Base-by-base conservation (phyloP, 2,329 filamentous ascomycete species). In the Fusarium circinatum region DNA sequence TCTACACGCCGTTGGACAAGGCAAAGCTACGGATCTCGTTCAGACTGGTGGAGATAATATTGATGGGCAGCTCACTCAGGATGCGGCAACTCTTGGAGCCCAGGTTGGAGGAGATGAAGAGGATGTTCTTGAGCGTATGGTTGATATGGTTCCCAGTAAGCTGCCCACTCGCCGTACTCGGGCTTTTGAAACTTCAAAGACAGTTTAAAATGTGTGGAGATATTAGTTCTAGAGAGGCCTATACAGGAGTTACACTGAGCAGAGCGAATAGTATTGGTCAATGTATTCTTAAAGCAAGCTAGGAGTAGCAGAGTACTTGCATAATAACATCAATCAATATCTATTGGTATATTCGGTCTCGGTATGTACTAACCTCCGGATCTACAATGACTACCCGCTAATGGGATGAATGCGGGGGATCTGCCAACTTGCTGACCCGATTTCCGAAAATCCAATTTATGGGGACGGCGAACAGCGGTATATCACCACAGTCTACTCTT, bases 41-140 rank as follows among this genome's bases (percentile, higher is more conserved):
- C 3, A 65, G 17, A 65, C 59, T 1, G 28, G 65, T 26, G 48
- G 60, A 6, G 63, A 56, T 41, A n/a, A 44, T 15, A 18, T 65
- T 17, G 60, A 65, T 22, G 63, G 60, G 13, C 63, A 65, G n/a
- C 20, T 54, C 1, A 64, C 62, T 9, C 39, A 51, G 0, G 59
- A 65, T 17, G 62, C 15, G 12, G 20, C 39, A 22, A 44, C 38
- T 22, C 17, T 65, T 14, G 62, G 62, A 36, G n/a, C 30, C 12
- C 62, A 65, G 20, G 17, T 65, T 4, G 62, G 59, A 8, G 41
- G 18, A 22, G 62, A 65, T 10, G 59, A 64, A 3, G 62, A 55
- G 41, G 28, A 34, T 36, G 9, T 65, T 1, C 47, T 44, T 15
- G 62, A 65, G 6, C 20, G 34, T 3, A 28, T 11, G 3, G 47